Base-by-base conservation (phyloP, 495 filamentous ascomycete species). In the Parathielavia appendiculata region DNA sequence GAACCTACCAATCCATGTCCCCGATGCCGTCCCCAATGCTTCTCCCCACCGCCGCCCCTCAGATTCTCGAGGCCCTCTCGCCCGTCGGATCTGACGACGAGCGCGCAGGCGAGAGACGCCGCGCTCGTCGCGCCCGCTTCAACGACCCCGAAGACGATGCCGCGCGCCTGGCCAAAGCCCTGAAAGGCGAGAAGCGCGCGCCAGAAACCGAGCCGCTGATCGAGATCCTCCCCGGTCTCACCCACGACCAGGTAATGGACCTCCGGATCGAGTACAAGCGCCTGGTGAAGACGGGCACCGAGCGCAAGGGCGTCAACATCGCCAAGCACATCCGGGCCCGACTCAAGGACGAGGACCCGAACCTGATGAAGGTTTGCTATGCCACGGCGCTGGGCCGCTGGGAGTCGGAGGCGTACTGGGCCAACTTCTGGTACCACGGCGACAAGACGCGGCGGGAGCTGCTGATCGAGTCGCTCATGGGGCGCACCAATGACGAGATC, bases 391-490 rank as follows among this genome's bases (percentile, higher is more conserved):
- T 97, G 0, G 93, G 95, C 3, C 79, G 83, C 46, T 98, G 90
- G 87, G 93, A 97, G 75, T 85, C 83, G 52, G 93, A 98, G 70
- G 92, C 89, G 1, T 97, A 93, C 77, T 98, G 93, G 90, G 92
- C 95, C 46, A 98, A 97, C 66, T 95, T 89, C 73, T 98, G 92
- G 85, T 98, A 97, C 75, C 93, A 97, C 69, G 86, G 88, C 38
- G 86, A 89, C 60, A 89, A 88, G 62, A 88, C 83, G 4, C 80
- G 90, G 3, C 82, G 90, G 19, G 90, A 98, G 69, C 75, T 98
- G 20, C 80, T 98, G 45, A 97, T 98, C 65, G 93, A 98, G 68
- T 83, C 85, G 11, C 75, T 98, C 14, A 93, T 97, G 80, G 93
- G 93, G 0, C 84, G 91, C 16, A 84, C 83, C 13, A 96, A 96